These are phyloP conservation scores for Escallonia rubra DNA, from an alignment of 129 eudicot genomes.

Conservation along the genomic window DNA sequence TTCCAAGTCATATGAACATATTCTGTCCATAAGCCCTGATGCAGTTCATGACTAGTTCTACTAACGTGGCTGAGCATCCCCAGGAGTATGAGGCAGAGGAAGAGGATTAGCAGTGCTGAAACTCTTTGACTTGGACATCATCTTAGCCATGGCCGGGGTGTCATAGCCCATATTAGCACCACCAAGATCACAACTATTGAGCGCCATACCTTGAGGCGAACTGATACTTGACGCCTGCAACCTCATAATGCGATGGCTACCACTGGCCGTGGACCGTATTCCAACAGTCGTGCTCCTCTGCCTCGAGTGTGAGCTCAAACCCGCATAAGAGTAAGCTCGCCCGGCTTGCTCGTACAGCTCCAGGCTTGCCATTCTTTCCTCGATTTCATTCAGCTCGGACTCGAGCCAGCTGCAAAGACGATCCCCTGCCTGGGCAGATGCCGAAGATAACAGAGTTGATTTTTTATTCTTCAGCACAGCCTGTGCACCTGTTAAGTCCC, in stretches of 20 bases:
- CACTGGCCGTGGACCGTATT: background rate
- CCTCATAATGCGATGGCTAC: too few species aligned
- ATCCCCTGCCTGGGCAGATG: conserved; percentile 22
- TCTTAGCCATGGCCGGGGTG: conserved; percentile 22
- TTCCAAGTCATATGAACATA: too few species aligned
- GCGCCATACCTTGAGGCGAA: background rate
- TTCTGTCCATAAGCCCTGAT: too few species aligned
- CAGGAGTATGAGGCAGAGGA: too few species aligned
- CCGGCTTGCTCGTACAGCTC: conserved; percentile 21
- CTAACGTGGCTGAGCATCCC: too few species aligned
- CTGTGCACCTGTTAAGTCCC: conserved; percentile 25
- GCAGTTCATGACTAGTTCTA: too few species aligned
- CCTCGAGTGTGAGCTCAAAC: conserved; percentile 23
- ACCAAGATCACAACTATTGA: background rate
- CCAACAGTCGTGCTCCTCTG: conserved; percentile 32
- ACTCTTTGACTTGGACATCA: conserved; percentile 21
- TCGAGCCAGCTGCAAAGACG: conserved; percentile 18
- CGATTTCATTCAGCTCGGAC: conserved; percentile 23
- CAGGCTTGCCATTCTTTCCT: conserved; percentile 16
- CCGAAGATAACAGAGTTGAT: background rate
- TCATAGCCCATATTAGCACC: conserved; percentile 12
- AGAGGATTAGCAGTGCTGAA: conserved; percentile 1
- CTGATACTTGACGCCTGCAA: too few species aligned
- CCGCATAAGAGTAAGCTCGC: conserved; percentile 26
- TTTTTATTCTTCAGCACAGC: conserved; percentile 2